These are phyloP conservation scores for Tulasnella sp. DNA, from an alignment of 768 basidiomycete genomes.

Conservation along the genomic window DNA sequence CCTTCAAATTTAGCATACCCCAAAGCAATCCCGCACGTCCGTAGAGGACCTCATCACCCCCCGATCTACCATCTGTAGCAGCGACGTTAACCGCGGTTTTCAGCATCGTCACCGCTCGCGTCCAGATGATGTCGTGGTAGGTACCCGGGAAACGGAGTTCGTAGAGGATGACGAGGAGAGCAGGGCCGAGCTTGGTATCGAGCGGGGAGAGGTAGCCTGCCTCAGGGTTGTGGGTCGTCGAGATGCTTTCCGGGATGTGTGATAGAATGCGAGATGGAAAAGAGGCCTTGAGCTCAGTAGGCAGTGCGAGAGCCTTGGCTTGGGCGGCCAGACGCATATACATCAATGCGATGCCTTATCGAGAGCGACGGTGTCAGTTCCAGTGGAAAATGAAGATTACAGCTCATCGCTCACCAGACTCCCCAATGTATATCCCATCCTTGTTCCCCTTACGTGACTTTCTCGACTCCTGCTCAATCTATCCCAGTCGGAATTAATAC, in stretches of 20 bases:
- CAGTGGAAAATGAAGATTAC: neutral
- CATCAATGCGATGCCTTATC: slow-evolving; percentile 11
- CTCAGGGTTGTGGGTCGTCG: neutral
- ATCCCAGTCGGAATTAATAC: neutral
- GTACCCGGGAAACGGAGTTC: neutral
- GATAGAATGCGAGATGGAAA: neutral
- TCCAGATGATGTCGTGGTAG: neutral
- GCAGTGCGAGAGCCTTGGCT: neutral
- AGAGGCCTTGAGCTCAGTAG: neutral
- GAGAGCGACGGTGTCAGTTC: neutral
- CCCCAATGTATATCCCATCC: neutral
- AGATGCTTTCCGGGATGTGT: neutral
- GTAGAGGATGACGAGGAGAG: neutral
- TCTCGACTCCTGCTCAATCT: neutral
- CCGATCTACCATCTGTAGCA: neutral
- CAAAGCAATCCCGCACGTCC: slow-evolving; percentile 13
- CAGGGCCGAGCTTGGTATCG: slow-evolving; percentile 1
- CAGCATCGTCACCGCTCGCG: neutral
- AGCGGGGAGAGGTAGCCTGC: neutral
- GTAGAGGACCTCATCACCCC: slow-evolving; percentile 13
- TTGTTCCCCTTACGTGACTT: neutral
- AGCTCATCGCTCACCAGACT: neutral
- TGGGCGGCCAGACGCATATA: slow-evolving; percentile 12
- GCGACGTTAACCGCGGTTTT: slow-evolving; percentile 2
- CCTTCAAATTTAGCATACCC: slow-evolving; percentile 1